Conservation (phyloP, 306 rosid species). For the Leucaena leucocephala region DNA sequence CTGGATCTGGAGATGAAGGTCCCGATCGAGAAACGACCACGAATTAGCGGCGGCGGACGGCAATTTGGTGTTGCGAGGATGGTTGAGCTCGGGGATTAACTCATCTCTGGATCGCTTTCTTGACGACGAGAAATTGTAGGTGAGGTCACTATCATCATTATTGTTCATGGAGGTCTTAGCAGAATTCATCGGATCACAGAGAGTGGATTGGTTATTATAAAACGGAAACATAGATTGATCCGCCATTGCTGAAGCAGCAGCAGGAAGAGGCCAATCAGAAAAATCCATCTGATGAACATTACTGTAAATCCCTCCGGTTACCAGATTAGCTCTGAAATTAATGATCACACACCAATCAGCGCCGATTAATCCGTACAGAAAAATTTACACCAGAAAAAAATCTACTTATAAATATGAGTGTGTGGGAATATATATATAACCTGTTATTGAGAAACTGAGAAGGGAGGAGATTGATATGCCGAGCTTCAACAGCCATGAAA, state of each 20-base stretch:
- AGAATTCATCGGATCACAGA: conserved; percentile 21
- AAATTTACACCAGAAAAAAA: neutral
- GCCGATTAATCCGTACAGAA: neutral
- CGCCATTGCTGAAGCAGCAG: conserved; percentile 32
- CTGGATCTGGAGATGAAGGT: conserved; percentile 34
- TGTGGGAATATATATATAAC: conserved; percentile 1
- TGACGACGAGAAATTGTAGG: conserved; percentile 39
- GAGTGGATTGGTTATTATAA: conserved; percentile 27
- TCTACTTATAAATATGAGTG: neutral
- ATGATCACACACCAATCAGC: neutral
- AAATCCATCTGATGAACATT: conserved; percentile 32
- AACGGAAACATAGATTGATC: conserved; percentile 33
- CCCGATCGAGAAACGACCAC: conserved; percentile 13
- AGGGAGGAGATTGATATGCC: conserved; percentile 48
- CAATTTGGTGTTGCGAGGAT: conserved; percentile 29
- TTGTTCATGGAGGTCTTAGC: conserved; percentile 41
- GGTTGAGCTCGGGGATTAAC: conserved; percentile 17
- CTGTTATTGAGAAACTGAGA: conserved; percentile 50
- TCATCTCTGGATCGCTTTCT: conserved; percentile 44
- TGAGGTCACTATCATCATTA: conserved; percentile 56
- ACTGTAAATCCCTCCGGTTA: neutral
- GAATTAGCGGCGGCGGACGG: neutral
- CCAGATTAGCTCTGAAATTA: conserved; percentile 20
- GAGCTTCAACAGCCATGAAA: conserved; percentile 82
- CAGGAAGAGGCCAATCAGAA: conserved; percentile 20